These are phyloP conservation scores for Rhizophora mangle DNA, from an alignment of 345 rosid species.

Conservation along the genomic window DNA sequence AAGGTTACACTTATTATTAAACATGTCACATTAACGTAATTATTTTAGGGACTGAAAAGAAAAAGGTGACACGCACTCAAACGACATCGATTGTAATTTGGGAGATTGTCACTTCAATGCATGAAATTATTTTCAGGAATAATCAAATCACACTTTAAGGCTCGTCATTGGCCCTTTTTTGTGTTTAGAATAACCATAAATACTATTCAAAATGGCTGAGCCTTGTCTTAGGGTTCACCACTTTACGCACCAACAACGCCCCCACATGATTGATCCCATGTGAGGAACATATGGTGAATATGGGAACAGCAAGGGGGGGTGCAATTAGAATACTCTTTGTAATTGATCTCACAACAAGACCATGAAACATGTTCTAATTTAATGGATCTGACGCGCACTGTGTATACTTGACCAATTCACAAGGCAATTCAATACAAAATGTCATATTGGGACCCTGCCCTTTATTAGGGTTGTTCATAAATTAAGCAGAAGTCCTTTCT, in stretches of 20 bases:
- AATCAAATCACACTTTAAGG: slow-evolving; percentile 16
- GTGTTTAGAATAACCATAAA: not conserved
- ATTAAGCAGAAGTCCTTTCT: too few species aligned
- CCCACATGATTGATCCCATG: not conserved
- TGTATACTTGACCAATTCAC: too few species aligned
- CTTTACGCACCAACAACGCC: too few species aligned
- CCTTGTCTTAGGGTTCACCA: too few species aligned
- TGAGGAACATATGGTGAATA: not conserved
- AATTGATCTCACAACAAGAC: too few species aligned
- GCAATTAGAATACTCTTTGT: too few species aligned
- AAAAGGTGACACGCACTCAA: not conserved
- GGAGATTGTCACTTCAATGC: slow-evolving; percentile 2
- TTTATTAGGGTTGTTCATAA: not conserved
- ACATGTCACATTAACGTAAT: slow-evolving; percentile 1
- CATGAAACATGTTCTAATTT: too few species aligned
- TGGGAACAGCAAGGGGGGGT: not conserved
- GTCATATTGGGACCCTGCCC: not conserved
- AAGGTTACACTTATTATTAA: not conserved
- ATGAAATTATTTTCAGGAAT: slow-evolving; percentile 3
- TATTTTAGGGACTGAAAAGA: not conserved
- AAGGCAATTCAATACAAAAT: too few species aligned
- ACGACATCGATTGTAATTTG: too few species aligned
- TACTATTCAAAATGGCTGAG: not conserved
- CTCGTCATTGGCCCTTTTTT: not conserved
- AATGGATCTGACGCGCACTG: too few species aligned